Percentiles rank a stretch among this genome's conserved stretches.
These are phyloP conservation scores for Raffaelea arxii DNA, from an alignment of 2,329 filamentous ascomycete species.

Conservation along the genomic window DNA sequence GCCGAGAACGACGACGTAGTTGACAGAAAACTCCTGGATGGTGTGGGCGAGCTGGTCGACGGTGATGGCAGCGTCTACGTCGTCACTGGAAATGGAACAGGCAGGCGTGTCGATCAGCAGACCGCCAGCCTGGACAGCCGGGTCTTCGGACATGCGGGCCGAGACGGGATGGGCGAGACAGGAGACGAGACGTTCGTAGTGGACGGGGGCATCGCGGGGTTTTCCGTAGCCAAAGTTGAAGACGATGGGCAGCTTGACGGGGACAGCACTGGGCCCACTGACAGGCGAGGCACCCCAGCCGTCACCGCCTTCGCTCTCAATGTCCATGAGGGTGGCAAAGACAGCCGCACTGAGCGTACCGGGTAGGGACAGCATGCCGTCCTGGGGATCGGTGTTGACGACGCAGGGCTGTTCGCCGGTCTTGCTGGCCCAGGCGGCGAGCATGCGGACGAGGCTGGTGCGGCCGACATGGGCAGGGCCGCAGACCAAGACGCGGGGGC, in stretches of 20 bases:
- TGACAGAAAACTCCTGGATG: conserved; percentile 55
- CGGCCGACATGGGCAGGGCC: conserved; percentile 75
- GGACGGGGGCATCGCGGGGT: conserved; percentile 59
- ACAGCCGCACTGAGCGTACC: conserved; percentile 80
- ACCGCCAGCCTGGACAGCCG: conserved; percentile 59
- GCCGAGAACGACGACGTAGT: conserved; percentile 70
- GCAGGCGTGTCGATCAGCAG: conserved; percentile 80
- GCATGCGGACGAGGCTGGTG: conserved; percentile 66
- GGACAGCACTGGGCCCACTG: conserved; percentile 77
- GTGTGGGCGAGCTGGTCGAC: conserved; percentile 63
- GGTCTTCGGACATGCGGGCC: conserved; percentile 67
- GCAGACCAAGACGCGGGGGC: conserved; percentile 66
- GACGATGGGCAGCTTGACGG: conserved; percentile 84
- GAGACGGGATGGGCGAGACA: conserved; percentile 71
- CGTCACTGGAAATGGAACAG: conserved; percentile 46
- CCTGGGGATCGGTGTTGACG: conserved; percentile 74
- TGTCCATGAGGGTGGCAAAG: conserved; percentile 77
- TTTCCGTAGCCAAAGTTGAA: conserved; percentile 75
- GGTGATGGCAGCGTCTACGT: background rate
- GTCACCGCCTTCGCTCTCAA: conserved; percentile 59
- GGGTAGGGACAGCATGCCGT: conserved; percentile 68
- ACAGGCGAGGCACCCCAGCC: conserved; percentile 88
- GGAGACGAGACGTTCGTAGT: conserved; percentile 67
- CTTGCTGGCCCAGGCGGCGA: conserved; percentile 72
- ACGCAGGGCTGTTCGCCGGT: conserved; percentile 66